These are phyloP conservation scores for Pseudocercospora pini-densiflorae DNA, from an alignment of 2,329 filamentous ascomycete genomes.

Conservation along the genomic window DNA sequence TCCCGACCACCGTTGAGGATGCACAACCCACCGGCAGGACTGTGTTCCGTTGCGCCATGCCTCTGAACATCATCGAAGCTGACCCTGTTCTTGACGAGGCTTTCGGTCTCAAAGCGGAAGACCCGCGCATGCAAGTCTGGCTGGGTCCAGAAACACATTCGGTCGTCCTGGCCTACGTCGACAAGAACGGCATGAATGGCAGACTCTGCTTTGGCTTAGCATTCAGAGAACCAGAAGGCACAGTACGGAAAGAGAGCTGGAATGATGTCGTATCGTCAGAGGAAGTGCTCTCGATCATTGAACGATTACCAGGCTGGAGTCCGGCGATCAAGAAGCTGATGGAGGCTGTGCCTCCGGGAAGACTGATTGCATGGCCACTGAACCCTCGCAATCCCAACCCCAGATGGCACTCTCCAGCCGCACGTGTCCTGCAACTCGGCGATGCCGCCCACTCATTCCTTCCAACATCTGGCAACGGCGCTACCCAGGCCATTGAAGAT, in stretches of 20 bases:
- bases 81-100: slow-evolving; percentile 27
- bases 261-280: slow-evolving; percentile 45
- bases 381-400: slow-evolving; percentile 59
- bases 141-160: slow-evolving; percentile 29
- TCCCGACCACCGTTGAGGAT: slow-evolving; percentile 15
- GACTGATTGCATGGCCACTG: slow-evolving; percentile 58
- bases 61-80: slow-evolving; percentile 25
- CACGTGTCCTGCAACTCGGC: slow-evolving; percentile 56
- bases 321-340: slow-evolving; percentile 53
- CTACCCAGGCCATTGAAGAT: slow-evolving; percentile 60
- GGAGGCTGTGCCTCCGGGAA: slow-evolving; percentile 41
- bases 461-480: slow-evolving; percentile 59
- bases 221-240: slow-evolving; percentile 44
- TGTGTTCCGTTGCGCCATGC: slow-evolving; percentile 27
- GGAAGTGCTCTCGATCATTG: slow-evolving; percentile 37
- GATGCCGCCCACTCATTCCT: slow-evolving; percentile 60
- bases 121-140: slow-evolving; percentile 29
- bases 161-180: slow-evolving; percentile 48
- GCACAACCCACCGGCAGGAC: slow-evolving; percentile 28
- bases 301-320: slow-evolving; percentile 42
- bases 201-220: slow-evolving; percentile 59
- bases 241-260: slow-evolving; percentile 48
- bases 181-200: slow-evolving; percentile 48
- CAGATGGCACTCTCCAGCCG: slow-evolving; percentile 55
- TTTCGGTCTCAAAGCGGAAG: slow-evolving; percentile 26